Percentiles rank a stretch among this genome's conserved stretches.
phyloP scores from a whole-genome alignment of 495 filamentous ascomycete species.

The Aspergillus ostianus region DNA sequence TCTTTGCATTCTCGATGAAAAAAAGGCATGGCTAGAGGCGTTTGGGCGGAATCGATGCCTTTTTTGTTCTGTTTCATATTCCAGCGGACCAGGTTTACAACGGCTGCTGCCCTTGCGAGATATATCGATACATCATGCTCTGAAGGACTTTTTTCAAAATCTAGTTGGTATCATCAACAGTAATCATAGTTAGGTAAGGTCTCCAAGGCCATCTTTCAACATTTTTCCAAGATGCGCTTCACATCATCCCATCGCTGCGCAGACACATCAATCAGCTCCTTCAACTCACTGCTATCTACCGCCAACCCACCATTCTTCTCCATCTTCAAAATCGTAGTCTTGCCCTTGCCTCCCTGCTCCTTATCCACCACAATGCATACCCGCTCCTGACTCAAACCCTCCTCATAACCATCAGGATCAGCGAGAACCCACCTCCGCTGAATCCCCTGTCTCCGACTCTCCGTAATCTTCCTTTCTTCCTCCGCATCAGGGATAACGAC shows the following conservation, averaged over 20 bases:
- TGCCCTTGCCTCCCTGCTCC: conserved; percentile 43
- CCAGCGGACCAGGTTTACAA: background rate
- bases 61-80: background rate
- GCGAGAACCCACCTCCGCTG: conserved; percentile 71
- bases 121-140: conserved; percentile 1
- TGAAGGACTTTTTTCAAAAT: conserved; percentile 5
- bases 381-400: conserved; percentile 71
- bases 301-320: conserved; percentile 80
- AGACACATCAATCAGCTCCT: conserved; percentile 50
- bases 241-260: conserved; percentile 55
- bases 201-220: conserved; percentile 20
- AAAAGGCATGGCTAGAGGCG: conserved; percentile 1
- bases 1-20: background rate
- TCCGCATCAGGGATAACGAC: conserved; percentile 42
- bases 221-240: conserved; percentile 43
- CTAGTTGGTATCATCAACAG: conserved; percentile 34
- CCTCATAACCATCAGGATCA: conserved; percentile 90
- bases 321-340: conserved; percentile 61
- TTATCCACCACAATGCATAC: conserved; percentile 72
- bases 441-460: conserved; percentile 32
- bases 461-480: conserved; percentile 37
- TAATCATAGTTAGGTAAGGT: conserved; percentile 13
- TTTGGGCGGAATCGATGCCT: conserved; percentile 7
- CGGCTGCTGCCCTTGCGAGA: conserved; percentile 1
- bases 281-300: conserved; percentile 55